Evolutionary conservation across 805 yeast genomes (phyloP).

Genomic region (Yarrowia deformans): DNA sequence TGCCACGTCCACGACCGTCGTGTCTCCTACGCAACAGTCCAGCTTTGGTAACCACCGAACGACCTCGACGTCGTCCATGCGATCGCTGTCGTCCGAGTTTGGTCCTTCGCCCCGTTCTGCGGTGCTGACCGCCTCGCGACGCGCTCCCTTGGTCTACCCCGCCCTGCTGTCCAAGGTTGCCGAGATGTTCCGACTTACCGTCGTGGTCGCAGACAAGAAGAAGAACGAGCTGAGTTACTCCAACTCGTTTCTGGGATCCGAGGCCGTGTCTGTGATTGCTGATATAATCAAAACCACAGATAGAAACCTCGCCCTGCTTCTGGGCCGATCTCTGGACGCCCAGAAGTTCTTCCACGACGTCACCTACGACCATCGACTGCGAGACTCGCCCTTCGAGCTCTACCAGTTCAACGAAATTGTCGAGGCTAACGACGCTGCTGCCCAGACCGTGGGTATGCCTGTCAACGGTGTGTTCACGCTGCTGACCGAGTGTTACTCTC

Average conservation of each 20-base stretch:
- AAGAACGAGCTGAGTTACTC: conserved; percentile 92
- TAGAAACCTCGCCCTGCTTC: conserved; percentile 82
- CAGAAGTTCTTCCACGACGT: conserved; percentile 95
- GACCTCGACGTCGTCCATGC: conserved; percentile 31
- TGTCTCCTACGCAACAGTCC: conserved; percentile 2
- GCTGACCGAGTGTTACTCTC: conserved; percentile 93
- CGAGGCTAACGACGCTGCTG: conserved; percentile 20
- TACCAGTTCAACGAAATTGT: conserved; percentile 66
- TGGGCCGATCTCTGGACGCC: conserved; percentile 93
- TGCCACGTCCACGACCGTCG: conserved; percentile 2
- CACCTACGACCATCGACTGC: conserved; percentile 87
- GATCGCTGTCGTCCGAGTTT: conserved; percentile 23
- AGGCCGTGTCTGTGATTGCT: conserved; percentile 91
- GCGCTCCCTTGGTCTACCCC: conserved; percentile 81
- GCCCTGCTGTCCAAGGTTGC: conserved; percentile 90
- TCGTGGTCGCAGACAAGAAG: conserved; percentile 76
- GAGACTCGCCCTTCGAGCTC: conserved; percentile 87
- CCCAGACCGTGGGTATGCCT: conserved; percentile 42
- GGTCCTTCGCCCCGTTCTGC: conserved; percentile 50
- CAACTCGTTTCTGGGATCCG: conserved; percentile 91
- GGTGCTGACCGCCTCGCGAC: conserved; percentile 57
- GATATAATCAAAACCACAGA: conserved; percentile 87
- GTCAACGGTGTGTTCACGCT: conserved; percentile 94
- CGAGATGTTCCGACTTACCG: conserved; percentile 69
- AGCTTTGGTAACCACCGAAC: conserved; percentile 34